Base-by-base conservation (phyloP, 176 grass and related monocot species). In the Juncus effusus region DNA sequence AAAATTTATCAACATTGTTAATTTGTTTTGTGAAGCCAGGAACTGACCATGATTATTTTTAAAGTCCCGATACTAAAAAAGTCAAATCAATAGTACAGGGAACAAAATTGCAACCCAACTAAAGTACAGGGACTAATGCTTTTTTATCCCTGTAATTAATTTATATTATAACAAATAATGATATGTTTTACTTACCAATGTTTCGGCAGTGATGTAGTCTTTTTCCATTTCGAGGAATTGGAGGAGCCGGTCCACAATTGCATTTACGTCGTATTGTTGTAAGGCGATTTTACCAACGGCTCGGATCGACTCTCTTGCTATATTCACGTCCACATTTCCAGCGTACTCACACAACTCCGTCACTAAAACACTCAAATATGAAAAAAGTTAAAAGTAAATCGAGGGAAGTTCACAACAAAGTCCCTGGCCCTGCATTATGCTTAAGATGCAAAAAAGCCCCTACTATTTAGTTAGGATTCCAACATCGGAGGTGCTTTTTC, bases 161-260 rank as follows among this genome's bases (percentile, higher is more conserved):
- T 16, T 56, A 68, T 41, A 14, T 41, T 51, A 2, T 10, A 11
- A 66, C 10, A 70, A 56, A 56, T 10, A 70, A 10, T 70, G 40
- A 5, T 42, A 65, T 45, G 36, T 60, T 13, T 53, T 56, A 76
- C 85, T 73, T 68, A 92, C 94, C 74, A 97, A 80, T 77, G 95
- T 93, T 81, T 99, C 95, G 69, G 95, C 95, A 67, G 95, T 99
- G 47, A 99, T 85, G 80, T 94, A 93, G 71, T 99, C 95, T 72
- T 94, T 99, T 42, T 99, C 89, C 95, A 99, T 99, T 80, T 99
- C 95, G 79, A 99, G 95, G 80, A 99, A 99, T 37, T 94, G 95
- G 72, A 99, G 95, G 78, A 99, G 89, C 76, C 89, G 83, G 65
- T 99, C 95, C 11, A 99, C 95, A 45, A 99, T 99, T 49, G 95